These are phyloP conservation scores for Xerocomus brunneocitrinus DNA, from an alignment of 768 basidiomycete genomes.

Conservation along the genomic window DNA sequence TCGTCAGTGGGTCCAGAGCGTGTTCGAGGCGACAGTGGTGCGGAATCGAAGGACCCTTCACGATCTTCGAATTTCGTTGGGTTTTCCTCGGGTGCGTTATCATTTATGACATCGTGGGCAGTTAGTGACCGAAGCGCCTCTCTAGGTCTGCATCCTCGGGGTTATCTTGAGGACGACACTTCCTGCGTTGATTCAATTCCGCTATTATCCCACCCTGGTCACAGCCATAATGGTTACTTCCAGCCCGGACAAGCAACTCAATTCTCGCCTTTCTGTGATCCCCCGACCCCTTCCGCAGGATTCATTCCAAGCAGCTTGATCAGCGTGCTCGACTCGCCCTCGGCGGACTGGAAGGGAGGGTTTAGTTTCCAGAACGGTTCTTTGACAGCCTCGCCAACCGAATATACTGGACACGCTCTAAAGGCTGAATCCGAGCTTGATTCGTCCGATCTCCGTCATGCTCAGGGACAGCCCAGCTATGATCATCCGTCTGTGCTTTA, in stretches of 20 bases:
- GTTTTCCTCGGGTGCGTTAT: constrained; percentile 30
- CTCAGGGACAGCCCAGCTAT: constrained; percentile 7
- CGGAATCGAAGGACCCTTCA: constrained; percentile 12
- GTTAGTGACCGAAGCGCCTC: constrained; percentile 5
- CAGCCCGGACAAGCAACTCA: constrained; percentile 22
- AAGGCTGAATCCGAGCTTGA: constrained; percentile 37
- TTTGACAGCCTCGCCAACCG: constrained; percentile 40
- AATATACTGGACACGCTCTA: constrained; percentile 30
- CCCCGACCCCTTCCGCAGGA: constrained; percentile 37
- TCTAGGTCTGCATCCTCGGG: constrained; percentile 31
- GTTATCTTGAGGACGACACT: constrained; percentile 37
- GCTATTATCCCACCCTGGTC: constrained; percentile 9
- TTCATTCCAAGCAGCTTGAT: constrained; percentile 54
- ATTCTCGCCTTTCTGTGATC: constrained; percentile 56
- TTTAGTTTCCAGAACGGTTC: constrained; percentile 13
- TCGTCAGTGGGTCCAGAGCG: constrained; percentile 14
- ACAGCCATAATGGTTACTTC: constrained; percentile 12
- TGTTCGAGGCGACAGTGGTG: constrained; percentile 3
- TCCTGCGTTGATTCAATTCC: constrained; percentile 25
- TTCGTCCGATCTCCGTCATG: constrained; percentile 42
- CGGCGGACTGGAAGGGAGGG: constrained; percentile 47
- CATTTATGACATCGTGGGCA: constrained; percentile 16
- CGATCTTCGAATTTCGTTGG: constrained; percentile 28
- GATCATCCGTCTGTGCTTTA: constrained; percentile 25
- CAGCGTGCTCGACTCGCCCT: constrained; percentile 45